Evolutionary conservation across 495 filamentous ascomycete genomes (phyloP), one percentile per base, ranked within the genome.

Genomic region (Aspergillus panamensis): DNA sequence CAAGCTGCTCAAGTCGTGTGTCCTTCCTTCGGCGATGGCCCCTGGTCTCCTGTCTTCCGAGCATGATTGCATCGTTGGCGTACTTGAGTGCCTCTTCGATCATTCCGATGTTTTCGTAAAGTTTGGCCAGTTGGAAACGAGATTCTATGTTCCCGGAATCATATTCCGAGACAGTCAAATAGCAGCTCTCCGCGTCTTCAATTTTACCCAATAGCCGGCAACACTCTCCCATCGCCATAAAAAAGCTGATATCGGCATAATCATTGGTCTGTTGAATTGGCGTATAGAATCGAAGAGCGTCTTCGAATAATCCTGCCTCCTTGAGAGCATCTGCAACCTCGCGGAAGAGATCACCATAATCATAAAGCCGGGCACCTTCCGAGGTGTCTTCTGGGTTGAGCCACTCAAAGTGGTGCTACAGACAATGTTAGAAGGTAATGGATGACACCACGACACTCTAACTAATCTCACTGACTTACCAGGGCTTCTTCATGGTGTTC

Each of bases 301-400:
- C 80, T 31, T 81, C 69, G 21, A 82, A 78, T 37, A 79, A 69
- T 3, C 75, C 77, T 5, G 67, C 69, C 10, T 84, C 80, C 45
- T 84, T 77, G n/a, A 96, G 75, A 10, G 81, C 77, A 65, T 87
- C 79, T 2, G 84, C 91, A 30, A 83, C 85, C 54, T 90, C 85
- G 48, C 87, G 78, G 66, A 92, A 88, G 13, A 95, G 82, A 72
- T 94, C 87, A 13, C 82, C 81, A 65, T 89, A 91, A 59, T 84
- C 78, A 55, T 78, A 75, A 7, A 87, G 72, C 42, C 76, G 75
- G 3, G 81, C 76, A 39, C 76, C 66, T 53, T 77, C 72, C 12
- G 72, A 70, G 8, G 66, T 67, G 42, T 80, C 76, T 8, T 79
- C 73, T 1, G 87, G 84, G 31, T 89, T 81, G 25, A 93, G 76